These are phyloP conservation scores for Westerdykella aurantiaca DNA, from an alignment of 2,329 filamentous ascomycete genomes.

Conservation along the genomic window DNA sequence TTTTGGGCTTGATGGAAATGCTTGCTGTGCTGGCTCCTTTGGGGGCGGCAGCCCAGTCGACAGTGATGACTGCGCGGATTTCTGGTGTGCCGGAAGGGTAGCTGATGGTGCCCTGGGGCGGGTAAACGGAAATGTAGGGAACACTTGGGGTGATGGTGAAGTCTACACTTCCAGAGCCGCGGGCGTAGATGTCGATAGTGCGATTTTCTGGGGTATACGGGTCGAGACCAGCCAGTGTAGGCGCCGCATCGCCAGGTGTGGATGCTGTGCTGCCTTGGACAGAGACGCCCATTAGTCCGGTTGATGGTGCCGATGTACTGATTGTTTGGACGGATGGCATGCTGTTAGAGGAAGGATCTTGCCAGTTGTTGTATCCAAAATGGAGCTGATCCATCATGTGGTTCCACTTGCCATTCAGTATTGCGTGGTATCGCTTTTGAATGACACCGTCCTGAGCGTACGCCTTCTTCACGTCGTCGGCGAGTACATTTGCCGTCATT, in stretches of 20 bases:
- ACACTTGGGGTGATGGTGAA: constrained; percentile 16
- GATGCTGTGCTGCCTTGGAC: constrained; percentile 60
- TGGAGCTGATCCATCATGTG: constrained; percentile 36
- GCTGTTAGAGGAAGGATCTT: constrained; percentile 62
- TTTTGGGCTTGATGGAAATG: constrained; percentile 16
- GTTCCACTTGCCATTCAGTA: constrained; percentile 30
- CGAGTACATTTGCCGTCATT: constrained; percentile 20
- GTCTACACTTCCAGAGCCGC: constrained; percentile 15
- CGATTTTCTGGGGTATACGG: constrained; percentile 24
- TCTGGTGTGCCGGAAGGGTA: constrained; percentile 21
- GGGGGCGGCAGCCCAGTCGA: constrained; percentile 22
- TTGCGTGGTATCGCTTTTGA: constrained; percentile 16
- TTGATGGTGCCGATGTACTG: constrained; percentile 40
- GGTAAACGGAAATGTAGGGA: constrained; percentile 15
- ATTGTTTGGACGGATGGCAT: constrained; percentile 58
- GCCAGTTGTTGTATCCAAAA: constrained; percentile 39
- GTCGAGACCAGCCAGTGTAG: constrained; percentile 10
- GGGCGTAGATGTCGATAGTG: constrained; percentile 24
- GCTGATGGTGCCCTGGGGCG: constrained; percentile 16
- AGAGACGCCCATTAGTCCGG: constrained; percentile 43
- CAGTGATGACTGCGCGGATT: constrained; percentile 14
- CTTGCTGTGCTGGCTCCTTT: constrained; percentile 9
- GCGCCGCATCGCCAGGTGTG: constrained; percentile 51
- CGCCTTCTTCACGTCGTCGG: constrained; percentile 14
- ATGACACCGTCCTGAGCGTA: constrained; percentile 19